Conservation (phyloP, 208 protist species). For the Acanthamoeba sp. region DNA sequence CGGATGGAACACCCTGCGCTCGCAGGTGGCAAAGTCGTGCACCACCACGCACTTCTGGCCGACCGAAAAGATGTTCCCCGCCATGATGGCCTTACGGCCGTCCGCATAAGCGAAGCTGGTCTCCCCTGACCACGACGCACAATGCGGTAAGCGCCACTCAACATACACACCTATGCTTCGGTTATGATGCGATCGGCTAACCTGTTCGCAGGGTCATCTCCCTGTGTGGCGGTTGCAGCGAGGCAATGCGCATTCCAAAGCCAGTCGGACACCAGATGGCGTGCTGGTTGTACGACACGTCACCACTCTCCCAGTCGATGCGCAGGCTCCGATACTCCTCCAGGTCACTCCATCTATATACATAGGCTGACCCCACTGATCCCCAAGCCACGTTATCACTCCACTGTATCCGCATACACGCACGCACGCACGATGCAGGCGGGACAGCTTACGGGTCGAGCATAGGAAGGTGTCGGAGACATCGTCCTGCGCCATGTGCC, state of each 20-base stretch:
- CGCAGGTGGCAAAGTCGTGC: neutral
- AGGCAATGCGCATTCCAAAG: neutral
- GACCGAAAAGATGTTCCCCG: neutral
- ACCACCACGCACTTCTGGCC: neutral
- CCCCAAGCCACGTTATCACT: too few species aligned
- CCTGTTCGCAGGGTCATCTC: neutral
- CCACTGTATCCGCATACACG: too few species aligned
- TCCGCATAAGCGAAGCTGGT: neutral
- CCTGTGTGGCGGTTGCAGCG: neutral
- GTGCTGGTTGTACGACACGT: neutral
- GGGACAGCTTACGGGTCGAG: neutral
- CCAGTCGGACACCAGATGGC: neutral
- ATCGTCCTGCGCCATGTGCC: neutral
- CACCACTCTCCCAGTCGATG: neutral
- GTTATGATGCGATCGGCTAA: too few species aligned
- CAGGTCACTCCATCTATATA: neutral
- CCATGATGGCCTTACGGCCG: neutral
- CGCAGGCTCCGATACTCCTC: neutral
- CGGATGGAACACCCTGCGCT: neutral
- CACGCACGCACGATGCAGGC: too few species aligned
- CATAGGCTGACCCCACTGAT: neutral
- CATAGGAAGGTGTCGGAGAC: neutral
- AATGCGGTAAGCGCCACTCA: too few species aligned
- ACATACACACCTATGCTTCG: too few species aligned
- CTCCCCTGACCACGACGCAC: neutral